Base-by-base conservation (phyloP, 306 rosid genomes). In the Notholithocarpus densiflorus region DNA sequence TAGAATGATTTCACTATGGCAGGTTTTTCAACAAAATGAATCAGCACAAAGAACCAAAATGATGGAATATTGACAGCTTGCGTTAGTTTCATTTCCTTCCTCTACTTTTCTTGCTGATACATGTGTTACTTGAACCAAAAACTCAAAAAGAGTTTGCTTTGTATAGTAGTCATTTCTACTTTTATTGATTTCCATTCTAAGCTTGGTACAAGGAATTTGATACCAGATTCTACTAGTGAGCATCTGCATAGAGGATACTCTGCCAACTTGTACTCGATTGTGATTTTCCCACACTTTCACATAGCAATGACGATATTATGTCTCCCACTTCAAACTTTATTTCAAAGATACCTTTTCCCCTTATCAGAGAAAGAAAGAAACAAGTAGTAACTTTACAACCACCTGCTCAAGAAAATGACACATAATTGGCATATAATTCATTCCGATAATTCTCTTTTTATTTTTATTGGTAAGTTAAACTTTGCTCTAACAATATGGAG, bases 161-260 rank as follows among this genome's bases (percentile, higher is more conserved):
- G 17, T 3, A 48, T 48, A 12, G 53, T 68, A 31, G 24, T 19
- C 20, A 60, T 74, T 54, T 65, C 79, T 87, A 71, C 79, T 77
- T 81, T 75, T 57, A 29, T 71, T 72, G 40, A 21, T 80, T 83
- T 83, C 61, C 83, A 73, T 82, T 56, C 71, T 52, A 83, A 26
- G 53, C 48, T 23, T 45, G 75, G 75, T 71, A 62, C 37, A 56
- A 79, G 81, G 90, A 81, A 82, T 89, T 79, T 72, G 85, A 89
- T 88, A 85, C 88, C 89, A 73, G 78, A 83, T 79, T 87, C 90
- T 81, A 13, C 15, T 55, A 73, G 75, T 62, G 66, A 82, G 79
- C 80, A 82, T 74, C 82, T 68, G 15, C 76, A 68, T 12, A 75
- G 26, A 82, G 77, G 77, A 87, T 83, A 85, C 91, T 77, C 84